These are phyloP conservation scores for Xerocomus cyaneibrunnescens DNA, from an alignment of 1,284 basidiomycete genomes.

Conservation along the genomic window DNA sequence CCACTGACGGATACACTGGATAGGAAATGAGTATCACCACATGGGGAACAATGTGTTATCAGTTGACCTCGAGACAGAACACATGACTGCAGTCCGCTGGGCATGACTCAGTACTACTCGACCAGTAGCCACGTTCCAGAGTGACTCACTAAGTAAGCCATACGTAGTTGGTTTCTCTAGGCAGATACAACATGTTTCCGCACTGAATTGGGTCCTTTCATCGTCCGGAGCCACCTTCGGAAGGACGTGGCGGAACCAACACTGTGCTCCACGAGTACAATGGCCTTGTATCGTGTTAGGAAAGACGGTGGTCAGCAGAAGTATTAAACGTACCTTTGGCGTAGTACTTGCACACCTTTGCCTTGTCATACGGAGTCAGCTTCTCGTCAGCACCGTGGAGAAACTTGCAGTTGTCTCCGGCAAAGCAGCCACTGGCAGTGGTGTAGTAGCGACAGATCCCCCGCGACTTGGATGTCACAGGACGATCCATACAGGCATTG, in stretches of 20 bases:
- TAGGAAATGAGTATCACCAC: conserved; percentile 9
- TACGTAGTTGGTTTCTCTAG: conserved; percentile 67
- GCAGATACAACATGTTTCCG: conserved; percentile 62
- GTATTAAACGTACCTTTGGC: conserved; percentile 45
- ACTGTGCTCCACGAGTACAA: conserved; percentile 62
- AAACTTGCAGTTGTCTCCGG: conserved; percentile 69
- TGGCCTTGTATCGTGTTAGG: conserved; percentile 43
- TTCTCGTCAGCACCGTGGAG: conserved; percentile 53
- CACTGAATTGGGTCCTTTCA: conserved; percentile 30
- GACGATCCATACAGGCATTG: conserved; percentile 44
- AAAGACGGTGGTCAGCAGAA: neutral
- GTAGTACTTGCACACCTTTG: conserved; percentile 66
- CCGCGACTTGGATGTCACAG: conserved; percentile 59
- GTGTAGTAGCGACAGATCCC: conserved; percentile 64
- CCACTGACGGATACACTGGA: conserved; percentile 73
- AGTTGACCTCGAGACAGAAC: conserved; percentile 62
- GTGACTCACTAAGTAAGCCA: conserved; percentile 59
- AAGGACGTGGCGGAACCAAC: conserved; percentile 67
- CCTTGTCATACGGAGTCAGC: conserved; percentile 65
- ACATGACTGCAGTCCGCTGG: conserved; percentile 69
- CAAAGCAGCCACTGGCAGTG: conserved; percentile 61
- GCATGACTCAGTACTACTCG: conserved; percentile 8
- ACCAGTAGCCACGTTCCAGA: neutral
- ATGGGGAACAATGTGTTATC: neutral
- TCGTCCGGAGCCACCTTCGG: conserved; percentile 27